These are phyloP conservation scores for Pezicula neosporulosa DNA, from an alignment of 2,329 filamentous ascomycete genomes.

Conservation along the genomic window DNA sequence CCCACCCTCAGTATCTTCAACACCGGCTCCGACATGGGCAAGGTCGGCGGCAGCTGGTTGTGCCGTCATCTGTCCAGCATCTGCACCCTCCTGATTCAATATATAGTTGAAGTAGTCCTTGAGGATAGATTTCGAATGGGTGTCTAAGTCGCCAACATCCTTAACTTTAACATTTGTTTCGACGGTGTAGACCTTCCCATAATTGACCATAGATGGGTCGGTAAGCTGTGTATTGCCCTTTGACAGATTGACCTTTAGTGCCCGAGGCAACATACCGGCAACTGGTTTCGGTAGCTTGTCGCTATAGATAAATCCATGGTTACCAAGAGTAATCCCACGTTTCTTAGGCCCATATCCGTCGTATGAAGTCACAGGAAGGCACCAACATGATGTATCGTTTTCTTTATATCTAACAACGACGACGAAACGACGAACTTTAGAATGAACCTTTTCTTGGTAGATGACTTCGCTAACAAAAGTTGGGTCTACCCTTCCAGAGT, in stretches of 20 bases:
- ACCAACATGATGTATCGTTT: constrained; percentile 6
- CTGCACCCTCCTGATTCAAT: too few relatives aligned
- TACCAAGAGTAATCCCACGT: background rate
- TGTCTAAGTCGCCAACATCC: too few relatives aligned
- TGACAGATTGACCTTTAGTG: background rate
- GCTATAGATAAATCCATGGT: constrained; percentile 2
- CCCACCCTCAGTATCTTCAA: too few relatives aligned
- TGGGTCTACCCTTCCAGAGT: background rate
- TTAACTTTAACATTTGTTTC: constrained; percentile 21
- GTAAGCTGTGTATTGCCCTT: background rate
- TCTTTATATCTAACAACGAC: constrained; percentile 16
- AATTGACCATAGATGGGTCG: constrained; percentile 18
- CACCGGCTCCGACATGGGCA: too few relatives aligned
- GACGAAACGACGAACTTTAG: constrained; percentile 19
- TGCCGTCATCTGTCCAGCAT: too few relatives aligned
- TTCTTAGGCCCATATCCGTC: background rate
- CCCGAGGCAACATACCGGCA: background rate
- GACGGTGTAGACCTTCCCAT: constrained; percentile 15
- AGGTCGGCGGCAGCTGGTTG: too few relatives aligned
- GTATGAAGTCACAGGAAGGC: constrained; percentile 16
- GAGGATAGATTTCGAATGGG: too few relatives aligned
- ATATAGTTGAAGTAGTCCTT: too few relatives aligned
- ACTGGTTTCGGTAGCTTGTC: background rate
- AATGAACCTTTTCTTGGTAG: constrained; percentile 13
- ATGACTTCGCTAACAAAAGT: constrained; percentile 12